Evolutionary conservation across 305 asterid genomes (phyloP).

Genomic region (Fraxinus xanthoxyloides): DNA sequence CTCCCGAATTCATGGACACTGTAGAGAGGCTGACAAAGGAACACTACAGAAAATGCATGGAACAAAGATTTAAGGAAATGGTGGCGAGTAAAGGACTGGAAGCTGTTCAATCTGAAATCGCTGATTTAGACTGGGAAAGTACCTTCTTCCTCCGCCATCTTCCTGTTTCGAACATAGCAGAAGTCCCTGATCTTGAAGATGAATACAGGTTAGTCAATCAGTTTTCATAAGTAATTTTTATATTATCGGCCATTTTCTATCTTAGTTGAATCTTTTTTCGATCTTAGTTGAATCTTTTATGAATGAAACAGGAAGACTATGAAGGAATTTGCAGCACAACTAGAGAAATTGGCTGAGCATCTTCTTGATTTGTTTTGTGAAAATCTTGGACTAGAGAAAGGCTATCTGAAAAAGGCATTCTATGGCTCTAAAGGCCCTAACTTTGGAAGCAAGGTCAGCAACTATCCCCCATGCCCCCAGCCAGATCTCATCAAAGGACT

Average conservation of each 20-base stretch:
- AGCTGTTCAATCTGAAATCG: conserved; percentile 52
- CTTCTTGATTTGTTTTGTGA: conserved; percentile 65
- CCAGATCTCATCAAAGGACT: conserved; percentile 70
- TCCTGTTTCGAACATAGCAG: conserved; percentile 54
- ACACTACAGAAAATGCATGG: conserved; percentile 79
- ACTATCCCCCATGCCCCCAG: conserved; percentile 63
- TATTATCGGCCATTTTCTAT: too few relatives aligned
- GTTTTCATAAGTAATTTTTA: not conserved
- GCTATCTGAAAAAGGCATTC: conserved; percentile 56
- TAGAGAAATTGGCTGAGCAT: conserved; percentile 59
- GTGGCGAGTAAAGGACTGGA: conserved; percentile 72
- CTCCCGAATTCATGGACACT: conserved; percentile 67
- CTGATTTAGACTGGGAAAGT: conserved; percentile 79
- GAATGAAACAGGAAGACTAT: conserved; percentile 38
- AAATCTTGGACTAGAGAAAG: conserved; percentile 62
- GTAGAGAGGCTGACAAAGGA: conserved; percentile 82
- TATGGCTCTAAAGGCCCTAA: conserved; percentile 56
- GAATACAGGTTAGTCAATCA: conserved; percentile 46
- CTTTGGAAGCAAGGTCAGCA: conserved; percentile 67
- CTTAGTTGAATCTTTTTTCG: conserved; percentile 7
- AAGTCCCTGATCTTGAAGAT: conserved; percentile 63
- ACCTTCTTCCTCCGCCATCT: conserved; percentile 81
- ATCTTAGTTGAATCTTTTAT: not conserved
- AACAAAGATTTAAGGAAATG: conserved; percentile 76
- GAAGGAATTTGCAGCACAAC: conserved; percentile 53